A percentile compares a stretch with the other conserved stretches of the same genome.
phyloP scores from a whole-genome alignment of 805 yeast species.

The Candida loeiensis region DNA sequence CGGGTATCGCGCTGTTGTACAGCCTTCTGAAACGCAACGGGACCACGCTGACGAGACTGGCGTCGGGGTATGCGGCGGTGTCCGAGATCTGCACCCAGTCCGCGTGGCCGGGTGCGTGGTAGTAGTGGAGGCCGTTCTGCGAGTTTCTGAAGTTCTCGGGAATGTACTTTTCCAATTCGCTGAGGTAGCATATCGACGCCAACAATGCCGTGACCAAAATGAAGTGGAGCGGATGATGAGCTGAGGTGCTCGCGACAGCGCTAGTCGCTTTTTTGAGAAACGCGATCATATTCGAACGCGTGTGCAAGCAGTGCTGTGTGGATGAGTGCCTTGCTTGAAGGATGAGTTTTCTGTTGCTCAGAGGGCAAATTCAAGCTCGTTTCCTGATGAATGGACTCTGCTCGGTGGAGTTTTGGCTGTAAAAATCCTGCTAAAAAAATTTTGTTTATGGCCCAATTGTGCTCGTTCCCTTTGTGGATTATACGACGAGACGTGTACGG shows the following conservation, averaged over 20 bases:
- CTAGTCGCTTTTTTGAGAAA: constrained; percentile 30
- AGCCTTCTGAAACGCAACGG: constrained; percentile 57
- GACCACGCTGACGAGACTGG: constrained; percentile 46
- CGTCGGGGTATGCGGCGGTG: constrained; percentile 34
- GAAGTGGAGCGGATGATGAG: constrained; percentile 83
- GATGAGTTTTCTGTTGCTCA: neutral
- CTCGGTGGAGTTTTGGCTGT: constrained; percentile 5
- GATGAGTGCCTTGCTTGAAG: neutral
- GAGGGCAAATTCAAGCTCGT: neutral
- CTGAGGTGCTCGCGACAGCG: constrained; percentile 55
- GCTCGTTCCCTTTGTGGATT: constrained; percentile 3
- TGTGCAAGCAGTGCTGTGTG: too few relatives aligned
- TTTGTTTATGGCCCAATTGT: neutral
- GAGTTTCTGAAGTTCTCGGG: constrained; percentile 41
- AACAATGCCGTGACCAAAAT: constrained; percentile 66
- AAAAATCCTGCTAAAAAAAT: constrained; percentile 1
- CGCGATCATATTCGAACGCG: too few relatives aligned
- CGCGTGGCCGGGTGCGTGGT: constrained; percentile 34
- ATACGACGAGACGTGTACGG: constrained; percentile 2
- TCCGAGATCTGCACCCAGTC: constrained; percentile 52
- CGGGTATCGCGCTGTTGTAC: constrained; percentile 40
- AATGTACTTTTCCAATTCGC: constrained; percentile 65
- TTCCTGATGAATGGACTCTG: neutral
- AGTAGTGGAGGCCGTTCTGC: constrained; percentile 26
- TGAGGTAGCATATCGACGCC: constrained; percentile 77